Evolutionary conservation across 1,139 yeast genomes (phyloP).

Genomic region (Hanseniaspora uvarum): DNA sequence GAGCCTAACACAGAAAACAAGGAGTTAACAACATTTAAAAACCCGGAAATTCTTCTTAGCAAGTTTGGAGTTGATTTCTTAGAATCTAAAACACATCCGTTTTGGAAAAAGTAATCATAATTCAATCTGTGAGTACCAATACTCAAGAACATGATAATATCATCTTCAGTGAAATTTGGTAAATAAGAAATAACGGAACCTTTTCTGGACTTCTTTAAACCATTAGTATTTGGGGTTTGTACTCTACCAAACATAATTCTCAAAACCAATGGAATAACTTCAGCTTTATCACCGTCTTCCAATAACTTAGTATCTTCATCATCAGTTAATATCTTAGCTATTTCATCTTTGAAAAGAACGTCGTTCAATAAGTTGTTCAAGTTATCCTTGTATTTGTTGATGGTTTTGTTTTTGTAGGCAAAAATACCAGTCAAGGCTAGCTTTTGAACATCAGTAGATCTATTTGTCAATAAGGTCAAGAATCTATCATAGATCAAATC

Average conservation of each 20-base stretch:
- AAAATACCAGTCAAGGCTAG: slow-evolving; percentile 64
- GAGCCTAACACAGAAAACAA: slow-evolving; percentile 55
- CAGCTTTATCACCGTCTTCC: slow-evolving; percentile 49
- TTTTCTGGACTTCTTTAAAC: slow-evolving; percentile 63
- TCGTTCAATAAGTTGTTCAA: slow-evolving; percentile 71
- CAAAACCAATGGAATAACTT: slow-evolving; percentile 60
- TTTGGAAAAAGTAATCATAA: slow-evolving; percentile 34
- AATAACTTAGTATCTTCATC: slow-evolving; percentile 45
- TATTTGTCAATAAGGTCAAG: slow-evolving; percentile 51
- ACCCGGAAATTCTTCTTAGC: slow-evolving; percentile 58
- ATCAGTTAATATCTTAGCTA: slow-evolving; percentile 49
- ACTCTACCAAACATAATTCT: slow-evolving; percentile 82
- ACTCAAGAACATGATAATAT: slow-evolving; percentile 49
- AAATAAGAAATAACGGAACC: slow-evolving; percentile 65
- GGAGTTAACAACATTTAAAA: slow-evolving; percentile 56
- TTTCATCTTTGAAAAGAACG: slow-evolving; percentile 73
- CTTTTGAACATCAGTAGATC: slow-evolving; percentile 54
- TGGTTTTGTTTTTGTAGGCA: slow-evolving; percentile 48
- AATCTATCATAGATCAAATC: slow-evolving; percentile 46
- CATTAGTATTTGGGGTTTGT: slow-evolving; percentile 49
- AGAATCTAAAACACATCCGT: slow-evolving; percentile 25
- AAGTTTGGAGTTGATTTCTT: slow-evolving; percentile 24
- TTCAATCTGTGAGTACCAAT: slow-evolving; percentile 53
- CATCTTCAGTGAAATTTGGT: slow-evolving; percentile 48
- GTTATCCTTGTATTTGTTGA: slow-evolving; percentile 63